Evolutionary conservation across 2,329 filamentous ascomycete species (phyloP).

Genomic region (Gyromitra esculenta): DNA sequence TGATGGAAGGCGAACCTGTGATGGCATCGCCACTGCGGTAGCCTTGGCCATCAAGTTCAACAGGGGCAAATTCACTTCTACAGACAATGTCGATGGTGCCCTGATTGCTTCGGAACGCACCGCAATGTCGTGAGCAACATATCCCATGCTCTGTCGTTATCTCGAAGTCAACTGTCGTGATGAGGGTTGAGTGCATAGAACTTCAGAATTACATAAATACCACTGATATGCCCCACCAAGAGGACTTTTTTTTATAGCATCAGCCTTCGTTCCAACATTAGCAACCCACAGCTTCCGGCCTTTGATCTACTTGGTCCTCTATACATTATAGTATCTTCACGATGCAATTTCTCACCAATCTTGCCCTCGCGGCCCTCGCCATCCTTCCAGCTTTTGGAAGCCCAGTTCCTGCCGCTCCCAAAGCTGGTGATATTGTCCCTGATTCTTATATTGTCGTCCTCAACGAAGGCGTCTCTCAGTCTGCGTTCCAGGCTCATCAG

Average conservation of each 20-base stretch:
- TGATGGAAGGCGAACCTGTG: conserved; percentile 5
- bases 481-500: conserved; percentile 66
- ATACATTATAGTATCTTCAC: conserved; percentile 23
- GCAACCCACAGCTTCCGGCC: conserved; percentile 27
- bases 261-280: conserved; percentile 27
- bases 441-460: conserved; percentile 74
- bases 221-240: conserved; percentile 19
- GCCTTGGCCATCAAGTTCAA: conserved; percentile 18
- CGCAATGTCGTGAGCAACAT: background rate
- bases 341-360: conserved; percentile 50
- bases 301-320: conserved; percentile 31
- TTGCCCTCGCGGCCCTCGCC: conserved; percentile 45
- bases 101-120: conserved; percentile 10
- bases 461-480: conserved; percentile 66
- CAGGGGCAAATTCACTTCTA: background rate
- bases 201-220: conserved; percentile 43
- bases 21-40: background rate
- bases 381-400: conserved; percentile 42
- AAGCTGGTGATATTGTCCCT: conserved; percentile 65
- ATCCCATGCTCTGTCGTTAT: conserved; percentile 17
- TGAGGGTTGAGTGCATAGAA: background rate
- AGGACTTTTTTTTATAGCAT: conserved; percentile 19
- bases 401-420: conserved; percentile 55
- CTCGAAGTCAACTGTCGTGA: conserved; percentile 6
- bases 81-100: background rate